These are phyloP conservation scores for Aspergillus incahuasiensis DNA, from an alignment of 495 filamentous ascomycete genomes.

Conservation along the genomic window DNA sequence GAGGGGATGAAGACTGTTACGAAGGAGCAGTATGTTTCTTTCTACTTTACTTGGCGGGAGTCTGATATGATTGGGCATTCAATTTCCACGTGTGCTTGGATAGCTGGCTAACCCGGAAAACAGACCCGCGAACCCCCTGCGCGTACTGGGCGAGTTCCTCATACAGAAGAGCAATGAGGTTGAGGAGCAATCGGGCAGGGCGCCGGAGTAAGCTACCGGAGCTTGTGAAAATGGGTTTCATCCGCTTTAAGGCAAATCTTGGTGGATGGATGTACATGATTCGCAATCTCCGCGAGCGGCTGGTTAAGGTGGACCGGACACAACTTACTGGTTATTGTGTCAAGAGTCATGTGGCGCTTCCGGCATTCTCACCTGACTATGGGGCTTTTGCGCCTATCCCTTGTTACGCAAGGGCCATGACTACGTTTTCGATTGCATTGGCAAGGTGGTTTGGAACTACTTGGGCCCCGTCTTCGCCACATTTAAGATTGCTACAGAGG, in stretches of 20 bases:
- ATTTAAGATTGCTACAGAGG: background rate
- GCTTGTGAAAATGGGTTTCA: background rate
- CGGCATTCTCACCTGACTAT: background rate
- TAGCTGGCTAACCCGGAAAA: background rate
- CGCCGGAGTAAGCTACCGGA: slow-evolving; percentile 13
- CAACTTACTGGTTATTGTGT: background rate
- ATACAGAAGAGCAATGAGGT: slow-evolving; percentile 75
- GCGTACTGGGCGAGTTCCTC: slow-evolving; percentile 80
- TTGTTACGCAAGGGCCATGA: no score
- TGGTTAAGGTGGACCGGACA: background rate
- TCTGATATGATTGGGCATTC: background rate
- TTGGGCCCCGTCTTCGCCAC: background rate
- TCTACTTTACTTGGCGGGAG: background rate
- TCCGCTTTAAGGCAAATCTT: no score
- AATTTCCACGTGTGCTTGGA: no score
- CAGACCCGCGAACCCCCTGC: slow-evolving; percentile 75
- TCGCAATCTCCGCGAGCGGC: background rate
- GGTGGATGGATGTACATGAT: no score
- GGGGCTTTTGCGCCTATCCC: background rate
- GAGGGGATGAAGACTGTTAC: slow-evolving; percentile 91
- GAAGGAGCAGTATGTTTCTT: slow-evolving; percentile 64
- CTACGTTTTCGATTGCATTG: no score
- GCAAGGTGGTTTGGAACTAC: background rate
- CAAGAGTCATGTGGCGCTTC: background rate
- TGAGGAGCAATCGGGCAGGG: slow-evolving; percentile 36